Base-by-base conservation (phyloP, 192 early-diverging fungal species). In the Mortierella antarctica region DNA sequence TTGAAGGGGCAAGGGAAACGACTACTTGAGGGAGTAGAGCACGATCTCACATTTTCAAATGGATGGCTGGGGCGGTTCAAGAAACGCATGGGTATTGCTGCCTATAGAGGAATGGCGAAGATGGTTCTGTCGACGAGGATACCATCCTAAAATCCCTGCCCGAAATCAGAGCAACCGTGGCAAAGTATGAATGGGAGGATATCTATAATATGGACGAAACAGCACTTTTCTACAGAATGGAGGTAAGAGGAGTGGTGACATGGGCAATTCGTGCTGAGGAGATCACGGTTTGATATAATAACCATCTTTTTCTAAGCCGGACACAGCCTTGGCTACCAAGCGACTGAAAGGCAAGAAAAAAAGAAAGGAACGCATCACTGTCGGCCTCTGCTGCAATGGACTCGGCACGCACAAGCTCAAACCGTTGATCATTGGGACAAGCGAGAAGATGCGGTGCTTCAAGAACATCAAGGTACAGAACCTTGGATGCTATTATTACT, bases 131-230 rank as follows among this genome's bases (percentile, higher is more conserved):
- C n/a, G n/a, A n/a, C n/a, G n/a, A n/a, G n/a, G n/a, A n/a, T n/a
- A n/a, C n/a, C n/a, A n/a, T n/a, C n/a, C n/a, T n/a, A n/a, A n/a
- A n/a, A n/a, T n/a, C n/a, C n/a, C n/a, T n/a, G n/a, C 31, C 31
- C 3, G 31, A 31, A 31, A 31, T 31, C 31, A 1, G 31, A 31
- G 31, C 31, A 2, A 3, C 3, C 1, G 1, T 80, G 72, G 76
- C 89, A 39, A 71, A 66, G 46, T 86, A 85, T 1, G 83, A 79
- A 71, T 89, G 87, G 20, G 88, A 88, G 17, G 82, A 69, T 85
- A 89, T 86, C 21, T 80, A 86, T 80, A 86, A 91, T n/a, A 89
- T 88, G 59, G 89, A 88, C 10, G 57, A 50, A 18, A 88, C 90
- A 20, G 84, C 75, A 48, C 90, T 89, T 83, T 11, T 83, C 67